Evolutionary conservation across 306 rosid species (phyloP).

Genomic region (Vicia villosa): DNA sequence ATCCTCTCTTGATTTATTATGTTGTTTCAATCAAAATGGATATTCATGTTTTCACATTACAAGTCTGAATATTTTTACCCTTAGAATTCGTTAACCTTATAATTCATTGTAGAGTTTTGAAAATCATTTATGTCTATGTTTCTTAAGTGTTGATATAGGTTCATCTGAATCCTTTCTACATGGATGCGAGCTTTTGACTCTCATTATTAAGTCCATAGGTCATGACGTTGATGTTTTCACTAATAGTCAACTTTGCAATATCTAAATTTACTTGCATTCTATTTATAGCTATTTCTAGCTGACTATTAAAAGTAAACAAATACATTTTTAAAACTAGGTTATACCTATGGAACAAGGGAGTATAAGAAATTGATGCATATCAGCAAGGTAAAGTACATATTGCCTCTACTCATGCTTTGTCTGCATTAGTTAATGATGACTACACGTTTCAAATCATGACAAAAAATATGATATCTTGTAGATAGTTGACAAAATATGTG

Average conservation of each 20-base stretch:
- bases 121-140: slow-evolving; percentile 38
- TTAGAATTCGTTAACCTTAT: slow-evolving; percentile 1
- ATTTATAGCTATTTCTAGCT: slow-evolving; percentile 26
- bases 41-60: slow-evolving; percentile 17
- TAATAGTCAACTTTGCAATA: slow-evolving; percentile 87
- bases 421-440: too few species aligned
- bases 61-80: slow-evolving; percentile 37
- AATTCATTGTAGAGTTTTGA: too few species aligned
- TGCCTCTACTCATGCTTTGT: too few species aligned
- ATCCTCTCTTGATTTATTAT: too few species aligned
- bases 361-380: slow-evolving; percentile 75
- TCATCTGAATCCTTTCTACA: slow-evolving; percentile 80
- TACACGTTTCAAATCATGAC: too few species aligned
- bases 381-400: slow-evolving; percentile 53
- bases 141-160: slow-evolving; percentile 69
- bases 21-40: too few species aligned
- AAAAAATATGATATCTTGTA: too few species aligned
- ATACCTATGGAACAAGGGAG: slow-evolving; percentile 84
- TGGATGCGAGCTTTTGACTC: slow-evolving; percentile 87
- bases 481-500: too few species aligned
- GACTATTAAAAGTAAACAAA: slow-evolving; percentile 3
- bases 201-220: slow-evolving; percentile 86
- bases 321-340: slow-evolving; percentile 57
- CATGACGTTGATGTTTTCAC: slow-evolving; percentile 89
- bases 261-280: slow-evolving; percentile 27